phyloP scores from a whole-genome alignment of 257 asterid genomes.

The Nicotiana sylvestris region DNA sequence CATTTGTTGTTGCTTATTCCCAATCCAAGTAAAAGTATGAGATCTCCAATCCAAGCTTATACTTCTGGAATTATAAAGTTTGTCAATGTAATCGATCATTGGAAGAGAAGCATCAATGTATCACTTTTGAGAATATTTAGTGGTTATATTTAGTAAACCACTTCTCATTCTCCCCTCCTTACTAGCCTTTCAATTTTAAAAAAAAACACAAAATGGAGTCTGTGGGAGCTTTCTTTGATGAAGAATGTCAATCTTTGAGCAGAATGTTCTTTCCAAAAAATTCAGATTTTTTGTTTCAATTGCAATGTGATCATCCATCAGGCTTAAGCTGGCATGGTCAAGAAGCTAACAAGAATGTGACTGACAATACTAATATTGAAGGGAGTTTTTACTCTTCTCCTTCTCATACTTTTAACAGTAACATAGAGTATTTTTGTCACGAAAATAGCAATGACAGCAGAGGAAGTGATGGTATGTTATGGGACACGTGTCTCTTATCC shows the following conservation, averaged over 20 bases:
- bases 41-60: too few relatives aligned
- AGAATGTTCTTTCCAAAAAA: constrained; percentile 49
- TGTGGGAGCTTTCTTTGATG: constrained; percentile 46
- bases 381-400: constrained; percentile 4
- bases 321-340: too few relatives aligned
- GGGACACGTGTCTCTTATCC: too few relatives aligned
- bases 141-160: background rate
- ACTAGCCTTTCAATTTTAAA: background rate
- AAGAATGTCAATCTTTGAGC: constrained; percentile 62
- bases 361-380: background rate
- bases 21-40: too few relatives aligned
- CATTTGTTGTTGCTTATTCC: too few relatives aligned
- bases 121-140: background rate
- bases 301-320: constrained; percentile 12
- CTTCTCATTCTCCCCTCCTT: background rate
- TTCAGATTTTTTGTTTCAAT: constrained; percentile 35
- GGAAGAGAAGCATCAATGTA: too few relatives aligned
- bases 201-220: constrained; percentile 36
- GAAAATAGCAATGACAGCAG: constrained; percentile 28
- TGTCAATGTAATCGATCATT: too few relatives aligned
- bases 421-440: constrained; percentile 33
- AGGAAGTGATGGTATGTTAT: background rate
- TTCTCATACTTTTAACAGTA: background rate
- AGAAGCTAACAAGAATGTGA: too few relatives aligned
- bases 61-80: too few relatives aligned